Percentiles rank a stretch among this genome's conserved stretches.
Evolutionary conservation across 2,329 filamentous ascomycete genomes (phyloP).

Genomic region (Colletotrichum liaoningense): DNA sequence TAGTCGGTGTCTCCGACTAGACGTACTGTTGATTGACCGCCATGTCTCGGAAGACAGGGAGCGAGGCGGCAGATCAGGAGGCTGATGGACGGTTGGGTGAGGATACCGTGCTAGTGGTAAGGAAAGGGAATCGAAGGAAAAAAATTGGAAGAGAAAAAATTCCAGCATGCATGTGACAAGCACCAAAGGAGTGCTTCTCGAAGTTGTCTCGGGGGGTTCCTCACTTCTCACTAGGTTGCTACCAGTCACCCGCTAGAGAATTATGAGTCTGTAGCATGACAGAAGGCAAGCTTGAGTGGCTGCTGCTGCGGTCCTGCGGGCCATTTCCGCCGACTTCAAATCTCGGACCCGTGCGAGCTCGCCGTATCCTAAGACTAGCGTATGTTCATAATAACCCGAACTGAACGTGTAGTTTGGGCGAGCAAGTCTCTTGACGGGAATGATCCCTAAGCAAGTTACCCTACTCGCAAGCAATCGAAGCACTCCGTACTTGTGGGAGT

Average conservation of each 20-base stretch:
- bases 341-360: not conserved
- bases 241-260: not conserved
- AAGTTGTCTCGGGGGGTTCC: not conserved
- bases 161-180: slow-evolving; percentile 25
- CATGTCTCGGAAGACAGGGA: slow-evolving; percentile 31
- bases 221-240: not conserved
- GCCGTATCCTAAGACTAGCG: not conserved
- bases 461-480: not conserved
- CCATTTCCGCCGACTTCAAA: slow-evolving; percentile 7
- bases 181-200: not conserved
- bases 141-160: not conserved
- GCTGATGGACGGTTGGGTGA: slow-evolving; percentile 2
- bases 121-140: not conserved
- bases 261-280: not conserved
- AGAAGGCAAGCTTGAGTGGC: not conserved
- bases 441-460: not conserved
- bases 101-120: not conserved
- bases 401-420: not conserved
- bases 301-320: not conserved
- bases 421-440: not conserved
- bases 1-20: slow-evolving; percentile 23
- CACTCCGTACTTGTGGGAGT: not conserved
- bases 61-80: slow-evolving; percentile 10
- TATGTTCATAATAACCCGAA: slow-evolving; percentile 2
- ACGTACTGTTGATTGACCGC: slow-evolving; percentile 20